Evolutionary conservation across 306 rosid genomes (phyloP).

Genomic region (apple (Malus domestica)): DNA sequence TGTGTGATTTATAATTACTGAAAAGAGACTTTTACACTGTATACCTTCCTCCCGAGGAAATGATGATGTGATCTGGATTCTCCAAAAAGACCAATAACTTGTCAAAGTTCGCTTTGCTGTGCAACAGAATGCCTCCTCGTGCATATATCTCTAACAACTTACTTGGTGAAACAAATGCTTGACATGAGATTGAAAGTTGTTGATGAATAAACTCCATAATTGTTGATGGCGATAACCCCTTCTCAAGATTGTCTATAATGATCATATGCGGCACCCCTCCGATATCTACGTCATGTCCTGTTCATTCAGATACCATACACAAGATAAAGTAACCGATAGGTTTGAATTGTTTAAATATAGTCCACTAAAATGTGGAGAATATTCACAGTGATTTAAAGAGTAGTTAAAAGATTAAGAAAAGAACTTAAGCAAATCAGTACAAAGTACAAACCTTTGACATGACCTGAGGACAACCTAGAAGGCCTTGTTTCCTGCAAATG

Average conservation of each 20-base stretch:
- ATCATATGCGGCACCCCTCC: conserved; percentile 47
- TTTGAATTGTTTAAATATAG: neutral
- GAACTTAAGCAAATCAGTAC: neutral
- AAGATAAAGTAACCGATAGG: neutral
- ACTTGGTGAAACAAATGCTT: conserved; percentile 44
- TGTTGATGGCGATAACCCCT: conserved; percentile 29
- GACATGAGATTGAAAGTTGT: conserved; percentile 39
- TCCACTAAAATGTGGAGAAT: neutral
- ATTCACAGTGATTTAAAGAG: neutral
- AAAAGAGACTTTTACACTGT: neutral
- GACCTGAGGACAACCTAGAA: conserved; percentile 9
- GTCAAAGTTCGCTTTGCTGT: conserved; percentile 30
- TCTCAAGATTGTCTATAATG: conserved; percentile 63
- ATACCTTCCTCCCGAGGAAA: conserved; percentile 71
- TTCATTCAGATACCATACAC: neutral
- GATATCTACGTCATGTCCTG: conserved; percentile 33
- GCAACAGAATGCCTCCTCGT: conserved; percentile 42
- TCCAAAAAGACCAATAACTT: conserved; percentile 44
- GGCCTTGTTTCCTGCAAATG: conserved; percentile 33
- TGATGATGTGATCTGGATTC: conserved; percentile 39
- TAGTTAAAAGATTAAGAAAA: neutral
- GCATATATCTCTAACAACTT: conserved; percentile 31
- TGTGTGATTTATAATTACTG: neutral
- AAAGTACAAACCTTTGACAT: conserved; percentile 18
- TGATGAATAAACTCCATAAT: conserved; percentile 42